Base-by-base conservation (phyloP, 192 early-diverging fungal genomes). In the Funneliformis mosseae region DNA sequence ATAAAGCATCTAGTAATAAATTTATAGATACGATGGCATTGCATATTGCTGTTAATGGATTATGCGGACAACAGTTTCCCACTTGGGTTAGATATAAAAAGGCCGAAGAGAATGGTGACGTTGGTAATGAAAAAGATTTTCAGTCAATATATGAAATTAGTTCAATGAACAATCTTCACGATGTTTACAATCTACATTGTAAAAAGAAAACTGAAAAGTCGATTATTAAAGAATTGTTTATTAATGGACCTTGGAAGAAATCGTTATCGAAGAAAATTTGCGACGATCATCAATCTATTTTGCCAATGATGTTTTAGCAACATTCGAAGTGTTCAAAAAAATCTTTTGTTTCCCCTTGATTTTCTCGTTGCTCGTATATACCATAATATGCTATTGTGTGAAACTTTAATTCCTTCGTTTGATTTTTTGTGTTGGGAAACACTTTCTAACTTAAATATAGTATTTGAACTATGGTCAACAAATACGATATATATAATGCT, bases 241-340 rank as follows among this genome's bases (percentile, higher is more conserved):
- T 90, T 50, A 82, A 82, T 11, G 90, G 93, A 83, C 86, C n/a
- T 50, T 92, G 50, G 33, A 85, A 33, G 92, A 91, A n/a, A 87
- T 97, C 6, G 80, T 85, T 10, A 79, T 84, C 11, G 67, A 81
- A 41, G 75, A 88, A 12, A 81, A 91, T 68, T 95, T 98, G 80
- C 84, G 92, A 14, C 64, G 84, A 18, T 83, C 95, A 28, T 90
- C 95, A 84, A 76, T 50, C 9, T 99, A 99, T 82, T 98, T 96
- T 83, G 96, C 96, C 18, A 83, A 80, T n/a, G 98, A 99, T 84
- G 97, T 98, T 0, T 74, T 75, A 0, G 86, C 90, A 14, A 98
- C 98, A 2, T 91, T 92, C 43, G 77, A 84, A 39, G 89, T 99
- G 21, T 97, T 91, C 76, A 83, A 85, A 60, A 77, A 80, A 33